Evolutionary conservation across 768 basidiomycete species (phyloP), one percentile per base, ranked within the genome.

Genomic region (Dacryopinax spathularia): DNA sequence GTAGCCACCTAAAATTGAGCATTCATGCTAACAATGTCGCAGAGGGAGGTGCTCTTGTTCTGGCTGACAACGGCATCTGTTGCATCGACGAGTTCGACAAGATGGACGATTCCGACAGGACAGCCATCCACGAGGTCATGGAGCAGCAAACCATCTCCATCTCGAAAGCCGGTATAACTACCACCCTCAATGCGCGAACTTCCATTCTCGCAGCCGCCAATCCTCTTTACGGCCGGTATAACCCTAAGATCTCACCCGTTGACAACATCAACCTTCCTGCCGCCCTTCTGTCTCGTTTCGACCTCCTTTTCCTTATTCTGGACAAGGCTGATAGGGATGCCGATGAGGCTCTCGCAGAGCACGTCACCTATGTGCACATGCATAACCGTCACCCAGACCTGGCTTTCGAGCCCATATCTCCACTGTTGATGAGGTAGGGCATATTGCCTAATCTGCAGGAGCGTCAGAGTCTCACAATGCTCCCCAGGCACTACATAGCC

Each of bases 31-130:
- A 39, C 16, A 15, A 20, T 18, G 34, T 33, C 59, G 27, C 75
- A 97, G 96, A 99, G 91, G 96, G 96, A 3, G 96, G 96, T 31
- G 96, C 96, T n/a, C 83, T 99, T 62, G 96, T 99, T 16, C 83
- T 99, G 56, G 95, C 96, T 12, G 96, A 99, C 74, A 99, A 99
- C 68, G 96, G 96, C 31, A 99, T 99, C 70, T 97, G 94, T 77
- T 98, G 95, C 74, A 99, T 99, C 66, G 96, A 99, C 68, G 96
- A 99, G 73, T 99, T 99, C 72, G 96, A 99, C 78, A 98, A 99
- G 74, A 99, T 99, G 96, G 96, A 98, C 68, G 96, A 99, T 76
- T 74, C 91, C 0, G 96, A 98, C 73, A 81, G 96, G 68, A 98
- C 96, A 1, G 91, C 96, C 15, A 98, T 99, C 66, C 96, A 99